Conservation (phyloP, 164 flowering plant species). For the Vitis amurensis region DNA sequence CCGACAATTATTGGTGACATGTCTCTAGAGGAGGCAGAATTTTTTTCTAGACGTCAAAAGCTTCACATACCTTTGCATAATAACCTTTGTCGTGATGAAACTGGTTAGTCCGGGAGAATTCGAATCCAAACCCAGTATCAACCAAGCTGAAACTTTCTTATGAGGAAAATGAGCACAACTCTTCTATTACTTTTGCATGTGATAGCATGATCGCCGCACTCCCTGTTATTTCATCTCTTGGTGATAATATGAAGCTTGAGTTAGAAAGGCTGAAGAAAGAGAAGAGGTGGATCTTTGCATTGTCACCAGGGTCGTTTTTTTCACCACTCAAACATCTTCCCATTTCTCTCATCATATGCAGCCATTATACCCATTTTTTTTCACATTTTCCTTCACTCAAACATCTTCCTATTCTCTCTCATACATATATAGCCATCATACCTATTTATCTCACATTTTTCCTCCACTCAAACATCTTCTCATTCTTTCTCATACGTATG, state of each 20-base stretch:
- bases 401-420: no score
- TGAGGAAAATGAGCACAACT: slow-evolving; percentile 72
- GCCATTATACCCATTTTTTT: no score
- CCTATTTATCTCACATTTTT: no score
- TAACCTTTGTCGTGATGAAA: slow-evolving; percentile 41
- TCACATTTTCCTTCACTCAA: no score
- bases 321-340: no score
- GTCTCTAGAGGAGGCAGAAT: slow-evolving; percentile 84
- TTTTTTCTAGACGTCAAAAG: slow-evolving; percentile 48
- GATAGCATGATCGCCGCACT: slow-evolving; percentile 32
- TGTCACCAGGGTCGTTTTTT: no score
- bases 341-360: no score
- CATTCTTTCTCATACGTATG: no score
- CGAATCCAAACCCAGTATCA: slow-evolving; percentile 57
- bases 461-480: no score
- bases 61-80: slow-evolving; percentile 49
- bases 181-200: slow-evolving; percentile 56
- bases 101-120: slow-evolving; percentile 37
- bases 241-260: slow-evolving; percentile 24
- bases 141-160: slow-evolving; percentile 72
- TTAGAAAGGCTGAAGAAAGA: slow-evolving; percentile 49
- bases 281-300: slow-evolving; percentile 12
- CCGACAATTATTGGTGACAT: slow-evolving; percentile 84
- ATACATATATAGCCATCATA: no score
- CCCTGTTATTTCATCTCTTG: no score